These are phyloP conservation scores for Eutrema japonicum DNA, from an alignment of 345 rosid species.

Conservation along the genomic window DNA sequence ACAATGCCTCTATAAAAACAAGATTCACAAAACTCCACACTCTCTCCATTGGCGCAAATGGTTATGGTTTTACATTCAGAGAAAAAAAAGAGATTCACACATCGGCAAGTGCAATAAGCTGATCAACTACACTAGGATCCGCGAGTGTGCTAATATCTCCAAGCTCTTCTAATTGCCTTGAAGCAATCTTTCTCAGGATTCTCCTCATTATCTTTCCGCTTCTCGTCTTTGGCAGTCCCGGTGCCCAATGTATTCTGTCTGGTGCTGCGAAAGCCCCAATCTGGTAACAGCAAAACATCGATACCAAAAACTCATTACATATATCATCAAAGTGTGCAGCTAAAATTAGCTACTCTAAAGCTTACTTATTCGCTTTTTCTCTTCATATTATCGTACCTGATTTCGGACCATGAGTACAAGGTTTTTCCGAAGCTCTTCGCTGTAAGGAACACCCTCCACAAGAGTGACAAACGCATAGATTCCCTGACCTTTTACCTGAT, in stretches of 20 bases:
- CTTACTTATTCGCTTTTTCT: background rate
- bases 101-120: slow-evolving; percentile 79
- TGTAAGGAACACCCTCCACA: slow-evolving; percentile 81
- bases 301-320: slow-evolving; percentile 3
- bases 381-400: slow-evolving; percentile 53
- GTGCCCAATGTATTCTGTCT: slow-evolving; percentile 95
- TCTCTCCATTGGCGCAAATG: background rate
- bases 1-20: slow-evolving; percentile 13
- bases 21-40: slow-evolving; percentile 26
- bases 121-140: slow-evolving; percentile 78
- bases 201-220: slow-evolving; percentile 99
- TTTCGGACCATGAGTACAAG: slow-evolving; percentile 72
- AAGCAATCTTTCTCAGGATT: slow-evolving; percentile 89
- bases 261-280: slow-evolving; percentile 99
- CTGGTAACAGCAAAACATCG: slow-evolving; percentile 40
- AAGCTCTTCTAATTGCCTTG: slow-evolving; percentile 82
- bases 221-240: slow-evolving; percentile 92
- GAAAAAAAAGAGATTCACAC: slow-evolving; percentile 17
- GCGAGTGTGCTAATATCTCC: slow-evolving; percentile 97
- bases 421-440: slow-evolving; percentile 85
- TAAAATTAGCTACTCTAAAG: background rate
- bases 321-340: background rate
- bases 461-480: slow-evolving; percentile 97
- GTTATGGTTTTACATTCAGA: slow-evolving; percentile 20
- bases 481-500: slow-evolving; percentile 92